Conservation (phyloP, 2,329 filamentous ascomycete genomes). For the Calonectria pauciramosa region DNA sequence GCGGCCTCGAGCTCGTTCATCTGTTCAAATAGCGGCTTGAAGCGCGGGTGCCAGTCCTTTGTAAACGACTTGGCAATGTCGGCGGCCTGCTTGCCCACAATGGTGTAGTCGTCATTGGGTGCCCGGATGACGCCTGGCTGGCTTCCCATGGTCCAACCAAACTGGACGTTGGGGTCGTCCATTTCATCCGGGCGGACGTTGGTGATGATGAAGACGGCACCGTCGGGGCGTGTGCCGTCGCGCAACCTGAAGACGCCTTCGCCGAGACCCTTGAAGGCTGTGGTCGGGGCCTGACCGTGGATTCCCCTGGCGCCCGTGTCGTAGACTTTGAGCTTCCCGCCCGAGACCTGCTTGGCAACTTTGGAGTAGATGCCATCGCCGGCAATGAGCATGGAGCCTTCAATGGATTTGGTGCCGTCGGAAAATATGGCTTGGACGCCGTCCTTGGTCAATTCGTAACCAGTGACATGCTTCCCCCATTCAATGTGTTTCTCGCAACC, state of each 20-base stretch:
- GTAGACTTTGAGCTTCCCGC: conserved; percentile 70
- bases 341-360: conserved; percentile 71
- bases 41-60: conserved; percentile 66
- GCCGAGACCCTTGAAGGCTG: conserved; percentile 72
- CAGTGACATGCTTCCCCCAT: conserved; percentile 68
- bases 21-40: conserved; percentile 70
- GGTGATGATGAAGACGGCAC: conserved; percentile 69
- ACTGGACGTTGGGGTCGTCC: conserved; percentile 68
- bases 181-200: conserved; percentile 73
- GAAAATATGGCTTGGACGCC: conserved; percentile 71
- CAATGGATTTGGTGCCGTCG: conserved; percentile 70
- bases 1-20: conserved; percentile 70
- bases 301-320: conserved; percentile 75
- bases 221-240: conserved; percentile 62
- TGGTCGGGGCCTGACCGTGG: conserved; percentile 74
- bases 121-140: conserved; percentile 69
- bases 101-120: conserved; percentile 71
- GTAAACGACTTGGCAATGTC: conserved; percentile 69
- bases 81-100: conserved; percentile 69
- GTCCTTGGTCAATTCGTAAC: conserved; percentile 68
- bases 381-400: conserved; percentile 71
- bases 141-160: conserved; percentile 75
- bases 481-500: conserved; percentile 68
- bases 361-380: conserved; percentile 75
- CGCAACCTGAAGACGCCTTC: conserved; percentile 73